Percentiles rank a stretch among this genome's conserved stretches.
Evolutionary conservation across 2,329 filamentous ascomycete genomes (phyloP).

Genomic region (Curvularia spicifera): DNA sequence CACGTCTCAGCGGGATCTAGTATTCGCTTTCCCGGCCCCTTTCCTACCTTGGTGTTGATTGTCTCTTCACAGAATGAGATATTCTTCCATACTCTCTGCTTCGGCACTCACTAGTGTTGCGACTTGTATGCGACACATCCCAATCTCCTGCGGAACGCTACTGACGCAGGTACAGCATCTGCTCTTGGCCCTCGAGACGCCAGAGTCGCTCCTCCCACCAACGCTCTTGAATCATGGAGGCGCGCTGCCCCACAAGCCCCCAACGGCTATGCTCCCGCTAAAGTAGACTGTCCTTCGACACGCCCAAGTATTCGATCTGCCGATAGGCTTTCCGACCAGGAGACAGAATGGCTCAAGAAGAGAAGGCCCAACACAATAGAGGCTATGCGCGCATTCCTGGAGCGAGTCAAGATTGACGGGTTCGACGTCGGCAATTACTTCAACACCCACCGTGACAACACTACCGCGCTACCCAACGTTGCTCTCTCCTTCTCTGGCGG

Average conservation of each 20-base stretch:
- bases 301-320: slow-evolving; percentile 73
- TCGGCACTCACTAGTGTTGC: slow-evolving; percentile 40
- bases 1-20: slow-evolving; percentile 13
- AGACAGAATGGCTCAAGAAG: slow-evolving; percentile 74
- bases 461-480: slow-evolving; percentile 68
- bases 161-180: slow-evolving; percentile 39
- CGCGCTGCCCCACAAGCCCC: slow-evolving; percentile 63
- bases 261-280: slow-evolving; percentile 73
- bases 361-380: slow-evolving; percentile 75
- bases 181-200: slow-evolving; percentile 32
- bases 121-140: slow-evolving; percentile 33
- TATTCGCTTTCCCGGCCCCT: slow-evolving; percentile 1
- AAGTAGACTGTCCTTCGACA: slow-evolving; percentile 71
- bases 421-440: slow-evolving; percentile 82
- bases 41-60: slow-evolving; percentile 2
- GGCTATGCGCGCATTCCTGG: slow-evolving; percentile 77
- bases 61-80: slow-evolving; percentile 35
- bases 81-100: slow-evolving; percentile 33
- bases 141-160: slow-evolving; percentile 4
- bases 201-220: slow-evolving; percentile 25
- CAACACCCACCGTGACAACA: slow-evolving; percentile 62
- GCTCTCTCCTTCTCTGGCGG: slow-evolving; percentile 82
- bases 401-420: slow-evolving; percentile 72
- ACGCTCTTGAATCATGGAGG: slow-evolving; percentile 33
- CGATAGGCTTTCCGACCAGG: slow-evolving; percentile 67